phyloP scores from a whole-genome alignment of 75 land plant species.

The Picea glauca region DNA sequence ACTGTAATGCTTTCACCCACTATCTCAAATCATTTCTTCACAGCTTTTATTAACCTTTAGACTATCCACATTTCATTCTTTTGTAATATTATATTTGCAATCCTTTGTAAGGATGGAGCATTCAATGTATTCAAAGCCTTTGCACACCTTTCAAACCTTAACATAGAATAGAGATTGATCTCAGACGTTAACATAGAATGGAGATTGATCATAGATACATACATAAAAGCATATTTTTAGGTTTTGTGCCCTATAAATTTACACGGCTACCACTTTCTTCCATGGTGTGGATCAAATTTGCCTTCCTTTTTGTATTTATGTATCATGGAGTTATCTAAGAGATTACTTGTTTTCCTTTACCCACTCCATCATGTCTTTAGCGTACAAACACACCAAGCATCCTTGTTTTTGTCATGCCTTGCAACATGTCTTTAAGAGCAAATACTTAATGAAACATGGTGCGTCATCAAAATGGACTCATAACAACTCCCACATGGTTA shows the following conservation, averaged over 20 bases:
- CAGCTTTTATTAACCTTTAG: neutral
- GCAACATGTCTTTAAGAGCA: no score
- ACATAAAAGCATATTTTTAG: no score
- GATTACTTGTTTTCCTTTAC: no score
- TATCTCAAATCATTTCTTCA: conserved; percentile 9
- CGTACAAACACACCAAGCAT: no score
- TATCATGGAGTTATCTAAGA: no score
- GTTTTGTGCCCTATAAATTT: neutral
- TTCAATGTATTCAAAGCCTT: neutral
- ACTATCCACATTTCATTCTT: neutral
- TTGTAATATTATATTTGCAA: neutral
- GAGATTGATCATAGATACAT: no score
- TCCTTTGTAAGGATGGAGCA: neutral
- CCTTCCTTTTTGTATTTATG: neutral
- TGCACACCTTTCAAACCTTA: neutral
- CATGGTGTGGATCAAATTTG: neutral
- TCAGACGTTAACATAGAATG: neutral
- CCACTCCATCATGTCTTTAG: no score
- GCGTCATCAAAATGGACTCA: no score
- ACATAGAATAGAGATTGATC: neutral
- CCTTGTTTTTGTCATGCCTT: no score
- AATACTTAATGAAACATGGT: no score
- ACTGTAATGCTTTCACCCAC: neutral
- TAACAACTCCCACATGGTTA: no score
- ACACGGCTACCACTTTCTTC: neutral